Evolutionary conservation across 2,329 filamentous ascomycete species (phyloP).

Genomic region (Celoporthe dispersa): DNA sequence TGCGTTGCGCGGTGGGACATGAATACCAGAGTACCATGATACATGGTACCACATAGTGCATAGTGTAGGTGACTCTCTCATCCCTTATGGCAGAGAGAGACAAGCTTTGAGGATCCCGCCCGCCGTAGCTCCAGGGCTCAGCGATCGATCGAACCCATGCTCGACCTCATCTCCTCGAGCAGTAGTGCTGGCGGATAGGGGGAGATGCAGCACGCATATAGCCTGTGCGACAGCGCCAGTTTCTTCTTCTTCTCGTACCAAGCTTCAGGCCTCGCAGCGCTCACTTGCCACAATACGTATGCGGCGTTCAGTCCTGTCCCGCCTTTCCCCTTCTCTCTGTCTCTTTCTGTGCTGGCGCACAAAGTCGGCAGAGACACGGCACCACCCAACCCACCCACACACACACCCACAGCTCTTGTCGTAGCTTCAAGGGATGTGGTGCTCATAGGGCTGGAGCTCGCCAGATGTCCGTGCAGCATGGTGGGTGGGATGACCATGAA

Average conservation of each 20-base stretch:
- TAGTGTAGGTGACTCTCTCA: background rate
- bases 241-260: background rate
- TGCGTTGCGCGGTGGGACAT: too few relatives aligned
- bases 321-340: background rate
- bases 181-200: background rate
- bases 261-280: background rate
- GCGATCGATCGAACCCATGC: background rate
- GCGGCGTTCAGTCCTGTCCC: background rate
- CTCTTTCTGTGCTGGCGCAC: background rate
- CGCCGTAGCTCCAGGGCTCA: background rate
- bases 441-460: conserved; percentile 17
- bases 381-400: background rate
- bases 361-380: background rate
- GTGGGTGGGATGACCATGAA: background rate
- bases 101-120: background rate
- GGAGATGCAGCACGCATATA: background rate
- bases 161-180: background rate
- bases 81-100: background rate
- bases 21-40: too few relatives aligned
- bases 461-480: conserved; percentile 9
- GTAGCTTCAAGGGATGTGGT: background rate
- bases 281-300: background rate
- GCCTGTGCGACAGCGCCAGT: too few relatives aligned
- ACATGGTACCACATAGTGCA: background rate
- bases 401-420: background rate